Conservation (phyloP, 2,329 filamentous ascomycete species). For the Penicillium sp. region DNA sequence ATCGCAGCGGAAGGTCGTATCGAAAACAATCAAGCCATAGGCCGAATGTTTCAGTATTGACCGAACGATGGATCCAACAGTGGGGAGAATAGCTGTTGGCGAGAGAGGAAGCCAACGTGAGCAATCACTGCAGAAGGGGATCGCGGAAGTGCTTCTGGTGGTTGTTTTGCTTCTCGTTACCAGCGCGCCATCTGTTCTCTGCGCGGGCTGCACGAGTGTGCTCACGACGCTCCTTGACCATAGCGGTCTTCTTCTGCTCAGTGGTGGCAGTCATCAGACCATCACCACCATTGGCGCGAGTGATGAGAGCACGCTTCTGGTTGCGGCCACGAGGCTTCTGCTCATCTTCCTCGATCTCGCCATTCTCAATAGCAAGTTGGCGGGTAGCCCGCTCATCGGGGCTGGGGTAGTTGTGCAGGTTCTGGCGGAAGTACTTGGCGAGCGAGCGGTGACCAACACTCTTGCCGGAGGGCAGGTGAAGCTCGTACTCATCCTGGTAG, state of each 20-base stretch:
- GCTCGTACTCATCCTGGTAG: constrained; percentile 89
- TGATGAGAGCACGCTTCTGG: constrained; percentile 57
- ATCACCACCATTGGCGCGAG: constrained; percentile 68
- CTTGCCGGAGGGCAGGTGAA: constrained; percentile 87
- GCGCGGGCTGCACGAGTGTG: constrained; percentile 64
- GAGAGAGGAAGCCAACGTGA: neutral
- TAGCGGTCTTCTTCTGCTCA: constrained; percentile 69
- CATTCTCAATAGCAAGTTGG: constrained; percentile 56
- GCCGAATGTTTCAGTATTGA: neutral
- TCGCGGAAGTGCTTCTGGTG: constrained; percentile 74
- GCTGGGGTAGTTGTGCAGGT: constrained; percentile 80
- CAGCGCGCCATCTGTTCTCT: constrained; percentile 65
- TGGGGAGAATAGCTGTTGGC: neutral
- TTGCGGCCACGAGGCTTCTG: constrained; percentile 38
- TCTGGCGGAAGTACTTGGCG: constrained; percentile 87
- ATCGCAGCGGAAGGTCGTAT: neutral
- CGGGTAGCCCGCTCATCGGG: constrained; percentile 72
- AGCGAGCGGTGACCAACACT: constrained; percentile 87
- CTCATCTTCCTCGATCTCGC: constrained; percentile 51
- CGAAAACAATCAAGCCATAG: neutral
- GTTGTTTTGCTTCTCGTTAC: constrained; percentile 72
- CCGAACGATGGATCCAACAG: neutral
- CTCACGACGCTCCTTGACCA: constrained; percentile 67
- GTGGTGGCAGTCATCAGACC: constrained; percentile 78
- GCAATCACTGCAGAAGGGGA: constrained; percentile 52